Evolutionary conservation across 2,329 filamentous ascomycete genomes (phyloP).

Genomic region (Aspergillus pseudoterreus): DNA sequence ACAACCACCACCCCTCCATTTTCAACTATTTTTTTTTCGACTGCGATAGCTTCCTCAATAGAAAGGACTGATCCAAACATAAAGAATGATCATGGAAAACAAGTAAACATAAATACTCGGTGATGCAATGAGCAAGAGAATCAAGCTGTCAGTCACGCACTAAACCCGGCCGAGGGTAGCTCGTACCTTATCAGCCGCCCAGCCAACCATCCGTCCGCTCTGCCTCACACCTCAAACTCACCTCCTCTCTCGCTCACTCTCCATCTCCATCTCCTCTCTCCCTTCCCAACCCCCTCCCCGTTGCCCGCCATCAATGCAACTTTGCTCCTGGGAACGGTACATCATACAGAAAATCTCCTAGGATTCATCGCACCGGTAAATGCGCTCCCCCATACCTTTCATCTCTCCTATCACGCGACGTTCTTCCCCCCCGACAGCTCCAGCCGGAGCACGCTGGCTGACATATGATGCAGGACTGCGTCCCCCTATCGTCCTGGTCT

Average conservation of each 20-base stretch:
- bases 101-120: background rate
- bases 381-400: background rate
- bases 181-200: slow-evolving; percentile 1
- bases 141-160: background rate
- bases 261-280: background rate
- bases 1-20: no score
- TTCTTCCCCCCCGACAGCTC: slow-evolving; percentile 20
- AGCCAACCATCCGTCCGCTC: background rate
- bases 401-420: slow-evolving; percentile 23
- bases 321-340: background rate
- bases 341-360: background rate
- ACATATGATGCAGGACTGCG: slow-evolving; percentile 10
- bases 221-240: background rate
- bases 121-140: background rate
- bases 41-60: no score
- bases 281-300: background rate
- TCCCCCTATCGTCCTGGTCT: slow-evolving; percentile 14
- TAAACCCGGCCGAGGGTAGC: background rate
- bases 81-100: no score
- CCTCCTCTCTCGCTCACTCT: background rate
- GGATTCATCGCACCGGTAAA: no score
- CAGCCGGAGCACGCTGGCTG: slow-evolving; percentile 15
- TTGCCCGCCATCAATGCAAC: background rate
- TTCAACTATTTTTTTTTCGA: no score
- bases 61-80: no score